Conservation (phyloP, 2,329 filamentous ascomycete genomes). For the Davidsoniella eucalypti region DNA sequence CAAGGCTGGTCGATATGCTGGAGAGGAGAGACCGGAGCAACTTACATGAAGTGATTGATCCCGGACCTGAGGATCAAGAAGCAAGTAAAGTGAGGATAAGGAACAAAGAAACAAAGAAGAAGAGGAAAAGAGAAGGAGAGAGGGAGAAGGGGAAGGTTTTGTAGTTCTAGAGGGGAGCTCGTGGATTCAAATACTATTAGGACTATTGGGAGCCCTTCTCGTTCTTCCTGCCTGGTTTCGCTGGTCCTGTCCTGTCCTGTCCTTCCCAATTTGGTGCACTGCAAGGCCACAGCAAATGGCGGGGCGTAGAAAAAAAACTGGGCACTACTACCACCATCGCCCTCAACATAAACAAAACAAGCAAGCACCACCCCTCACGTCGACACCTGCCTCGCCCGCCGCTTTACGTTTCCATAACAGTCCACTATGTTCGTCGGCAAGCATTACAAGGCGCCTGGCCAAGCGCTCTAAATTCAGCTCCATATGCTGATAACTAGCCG, state of each 20-base stretch:
- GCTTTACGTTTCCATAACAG: slow-evolving; percentile 8
- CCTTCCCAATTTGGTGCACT: neutral
- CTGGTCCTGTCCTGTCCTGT: neutral
- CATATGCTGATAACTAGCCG: too few species aligned
- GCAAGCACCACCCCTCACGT: slow-evolving; percentile 8
- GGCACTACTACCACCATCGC: neutral
- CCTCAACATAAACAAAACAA: neutral
- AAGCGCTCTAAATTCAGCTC: too few species aligned
- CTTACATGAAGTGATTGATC: slow-evolving; percentile 13
- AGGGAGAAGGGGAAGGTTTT: slow-evolving; percentile 12
- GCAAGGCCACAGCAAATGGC: slow-evolving; percentile 1
- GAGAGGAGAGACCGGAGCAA: neutral
- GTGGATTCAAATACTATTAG: slow-evolving; percentile 1
- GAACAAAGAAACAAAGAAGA: slow-evolving; percentile 12
- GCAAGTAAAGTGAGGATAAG: slow-evolving; percentile 12
- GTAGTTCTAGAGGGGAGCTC: slow-evolving; percentile 9
- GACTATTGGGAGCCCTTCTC: too few species aligned
- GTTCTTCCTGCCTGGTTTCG: too few species aligned
- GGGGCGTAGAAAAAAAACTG: slow-evolving; percentile 7
- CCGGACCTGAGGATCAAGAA: slow-evolving; percentile 12
- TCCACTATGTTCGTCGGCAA: neutral
- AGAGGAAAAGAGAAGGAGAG: slow-evolving; percentile 10
- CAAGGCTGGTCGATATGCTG: slow-evolving; percentile 6
- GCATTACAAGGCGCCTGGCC: too few species aligned
- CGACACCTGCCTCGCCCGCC: neutral